These are phyloP conservation scores for Phytophthora syringae DNA, from an alignment of 352 stramenopile species.

Conservation along the genomic window DNA sequence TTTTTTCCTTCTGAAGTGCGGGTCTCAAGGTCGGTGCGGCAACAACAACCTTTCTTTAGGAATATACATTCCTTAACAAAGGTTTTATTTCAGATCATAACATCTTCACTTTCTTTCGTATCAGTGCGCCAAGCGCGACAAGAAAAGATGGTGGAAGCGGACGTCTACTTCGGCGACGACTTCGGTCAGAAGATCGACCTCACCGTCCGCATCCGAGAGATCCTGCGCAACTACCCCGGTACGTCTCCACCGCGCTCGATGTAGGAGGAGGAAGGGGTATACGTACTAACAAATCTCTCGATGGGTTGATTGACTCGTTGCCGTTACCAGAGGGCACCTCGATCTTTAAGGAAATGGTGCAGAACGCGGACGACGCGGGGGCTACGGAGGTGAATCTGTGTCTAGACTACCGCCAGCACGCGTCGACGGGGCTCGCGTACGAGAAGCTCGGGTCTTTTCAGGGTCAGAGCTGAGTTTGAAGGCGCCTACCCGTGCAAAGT, in stretches of 20 bases:
- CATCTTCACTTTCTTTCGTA: too few species aligned
- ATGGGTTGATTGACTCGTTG: conserved; percentile 22
- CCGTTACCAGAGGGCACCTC: conserved; percentile 75
- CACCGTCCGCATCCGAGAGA: conserved; percentile 92
- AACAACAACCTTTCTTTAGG: too few species aligned
- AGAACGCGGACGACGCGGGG: conserved; percentile 93
- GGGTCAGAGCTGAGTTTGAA: conserved; percentile 34
- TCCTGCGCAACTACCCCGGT: conserved; percentile 93
- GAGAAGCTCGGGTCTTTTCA: conserved; percentile 71
- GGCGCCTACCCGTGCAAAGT: background rate
- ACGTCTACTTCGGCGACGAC: conserved; percentile 83
- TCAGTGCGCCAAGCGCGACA: too few species aligned
- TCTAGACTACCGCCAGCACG: conserved; percentile 71
- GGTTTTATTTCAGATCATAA: too few species aligned
- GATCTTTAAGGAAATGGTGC: conserved; percentile 92
- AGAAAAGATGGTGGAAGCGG: conserved; percentile 23
- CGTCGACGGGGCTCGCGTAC: conserved; percentile 56
- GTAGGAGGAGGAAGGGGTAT: background rate
- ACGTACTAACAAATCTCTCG: background rate
- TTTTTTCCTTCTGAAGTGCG: too few species aligned
- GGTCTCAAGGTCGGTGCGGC: too few species aligned
- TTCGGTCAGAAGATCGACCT: conserved; percentile 94
- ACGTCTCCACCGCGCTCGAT: background rate
- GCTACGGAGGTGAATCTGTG: conserved; percentile 83
- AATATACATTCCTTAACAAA: too few species aligned